Conservation (phyloP, 176 grass and related monocot genomes). For the Carex pumila region DNA sequence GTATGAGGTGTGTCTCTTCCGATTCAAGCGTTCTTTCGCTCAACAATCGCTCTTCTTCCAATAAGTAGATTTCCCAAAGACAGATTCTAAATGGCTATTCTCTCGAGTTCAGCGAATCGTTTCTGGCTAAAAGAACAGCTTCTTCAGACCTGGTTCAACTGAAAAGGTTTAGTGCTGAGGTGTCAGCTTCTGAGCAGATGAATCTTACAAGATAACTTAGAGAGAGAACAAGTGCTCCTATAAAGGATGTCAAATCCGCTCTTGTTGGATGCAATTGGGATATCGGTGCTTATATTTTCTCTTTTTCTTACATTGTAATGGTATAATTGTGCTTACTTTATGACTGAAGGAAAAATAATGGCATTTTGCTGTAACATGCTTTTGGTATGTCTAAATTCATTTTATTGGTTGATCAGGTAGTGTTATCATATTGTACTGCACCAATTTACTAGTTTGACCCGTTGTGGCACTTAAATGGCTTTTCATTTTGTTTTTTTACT, state of each 20-base stretch:
- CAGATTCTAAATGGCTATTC: not conserved
- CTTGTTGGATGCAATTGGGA: constrained; percentile 83
- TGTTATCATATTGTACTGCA: not conserved
- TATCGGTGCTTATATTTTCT: constrained; percentile 33
- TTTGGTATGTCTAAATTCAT: not conserved
- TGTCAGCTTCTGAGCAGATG: constrained; percentile 57
- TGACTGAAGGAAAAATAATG: not conserved
- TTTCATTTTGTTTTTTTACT: not conserved
- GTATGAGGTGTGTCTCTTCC: too few species aligned
- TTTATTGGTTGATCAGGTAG: not conserved
- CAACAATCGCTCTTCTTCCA: not conserved
- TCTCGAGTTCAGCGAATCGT: not conserved
- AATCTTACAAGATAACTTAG: constrained; percentile 23
- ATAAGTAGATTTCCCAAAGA: not conserved
- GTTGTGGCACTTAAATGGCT: not conserved
- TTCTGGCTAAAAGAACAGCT: not conserved
- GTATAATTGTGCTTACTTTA: not conserved
- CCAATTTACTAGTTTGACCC: not conserved
- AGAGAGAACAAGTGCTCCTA: too few species aligned
- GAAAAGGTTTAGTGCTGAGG: constrained; percentile 45
- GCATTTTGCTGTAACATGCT: not conserved
- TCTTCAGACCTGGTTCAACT: not conserved
- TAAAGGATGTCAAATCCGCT: constrained; percentile 83
- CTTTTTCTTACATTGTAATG: not conserved
- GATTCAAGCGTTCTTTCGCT: too few species aligned